Percentiles rank a stretch among this genome's conserved stretches.
Evolutionary conservation across 208 protist species (phyloP).

Genomic region (Leishmania mexicana): DNA sequence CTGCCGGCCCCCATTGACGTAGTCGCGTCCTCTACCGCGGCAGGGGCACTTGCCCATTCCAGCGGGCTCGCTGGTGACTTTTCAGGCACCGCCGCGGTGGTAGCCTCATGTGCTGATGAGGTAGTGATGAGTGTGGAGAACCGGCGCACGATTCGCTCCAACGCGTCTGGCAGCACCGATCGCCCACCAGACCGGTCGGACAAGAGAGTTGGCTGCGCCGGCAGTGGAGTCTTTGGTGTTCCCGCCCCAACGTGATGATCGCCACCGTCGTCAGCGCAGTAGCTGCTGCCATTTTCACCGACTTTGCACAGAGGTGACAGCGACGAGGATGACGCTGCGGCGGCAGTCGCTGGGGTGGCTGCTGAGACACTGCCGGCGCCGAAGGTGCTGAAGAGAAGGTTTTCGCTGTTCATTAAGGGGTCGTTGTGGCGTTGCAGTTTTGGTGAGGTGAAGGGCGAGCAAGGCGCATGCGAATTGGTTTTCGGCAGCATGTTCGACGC

Average conservation of each 20-base stretch:
- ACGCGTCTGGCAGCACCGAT: no score
- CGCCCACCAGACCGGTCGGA: not conserved
- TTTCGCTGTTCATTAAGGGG: slow-evolving; percentile 13
- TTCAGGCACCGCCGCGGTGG: not conserved
- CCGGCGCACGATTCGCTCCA: not conserved
- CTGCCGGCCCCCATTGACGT: not conserved
- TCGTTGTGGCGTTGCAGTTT: not conserved
- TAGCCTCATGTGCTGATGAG: not conserved
- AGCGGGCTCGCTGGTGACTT: not conserved
- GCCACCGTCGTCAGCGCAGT: not conserved
- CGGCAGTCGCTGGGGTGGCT: not conserved
- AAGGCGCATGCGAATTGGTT: not conserved
- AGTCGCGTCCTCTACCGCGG: not conserved
- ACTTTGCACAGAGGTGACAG: not conserved
- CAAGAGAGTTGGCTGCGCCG: not conserved
- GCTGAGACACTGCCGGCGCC: slow-evolving; percentile 20
- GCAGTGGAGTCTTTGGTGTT: not conserved
- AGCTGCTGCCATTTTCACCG: not conserved
- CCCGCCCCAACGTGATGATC: not conserved
- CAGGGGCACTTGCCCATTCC: not conserved
- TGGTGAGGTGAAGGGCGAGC: slow-evolving; percentile 9
- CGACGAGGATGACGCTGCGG: not conserved
- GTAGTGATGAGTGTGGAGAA: not conserved
- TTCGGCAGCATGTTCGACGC: not conserved
- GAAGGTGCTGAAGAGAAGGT: slow-evolving; percentile 15